Evolutionary conservation across 2,329 filamentous ascomycete species (phyloP).

Genomic region (Macrophomina pseudophaseolina): DNA sequence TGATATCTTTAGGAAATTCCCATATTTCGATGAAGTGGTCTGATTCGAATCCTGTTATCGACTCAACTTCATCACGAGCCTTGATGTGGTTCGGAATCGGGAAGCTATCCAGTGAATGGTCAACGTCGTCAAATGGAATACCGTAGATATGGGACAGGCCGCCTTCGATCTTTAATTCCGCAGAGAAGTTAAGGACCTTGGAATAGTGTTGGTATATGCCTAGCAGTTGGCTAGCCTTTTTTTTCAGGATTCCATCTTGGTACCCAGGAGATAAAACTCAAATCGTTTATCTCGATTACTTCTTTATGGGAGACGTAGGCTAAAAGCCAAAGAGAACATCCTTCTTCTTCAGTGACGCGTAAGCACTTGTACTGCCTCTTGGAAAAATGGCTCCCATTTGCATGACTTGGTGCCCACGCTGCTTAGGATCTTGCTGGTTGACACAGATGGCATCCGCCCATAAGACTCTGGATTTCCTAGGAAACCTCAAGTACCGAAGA

Average conservation of each 20-base stretch:
- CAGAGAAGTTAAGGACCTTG: no score
- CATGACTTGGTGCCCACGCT: background rate
- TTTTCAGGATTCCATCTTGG: background rate
- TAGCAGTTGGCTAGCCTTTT: background rate
- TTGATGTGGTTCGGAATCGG: no score
- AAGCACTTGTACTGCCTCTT: background rate
- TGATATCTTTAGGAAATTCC: no score
- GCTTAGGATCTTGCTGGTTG: background rate
- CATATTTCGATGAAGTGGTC: no score
- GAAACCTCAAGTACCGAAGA: background rate
- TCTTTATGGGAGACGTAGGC: background rate
- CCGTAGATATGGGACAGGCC: no score
- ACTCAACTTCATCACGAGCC: no score
- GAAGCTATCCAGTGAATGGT: no score
- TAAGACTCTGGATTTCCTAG: background rate
- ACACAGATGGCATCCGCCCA: background rate
- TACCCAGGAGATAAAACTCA: background rate
- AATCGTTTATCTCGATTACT: background rate
- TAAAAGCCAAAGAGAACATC: background rate
- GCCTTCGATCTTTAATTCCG: no score
- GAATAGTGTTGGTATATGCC: no score
- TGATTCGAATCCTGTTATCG: no score
- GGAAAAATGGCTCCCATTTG: background rate
- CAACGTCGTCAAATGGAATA: no score
- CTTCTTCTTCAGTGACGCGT: background rate